Base-by-base conservation (phyloP, 139 green algal genomes). In the Chloropicon primus region DNA sequence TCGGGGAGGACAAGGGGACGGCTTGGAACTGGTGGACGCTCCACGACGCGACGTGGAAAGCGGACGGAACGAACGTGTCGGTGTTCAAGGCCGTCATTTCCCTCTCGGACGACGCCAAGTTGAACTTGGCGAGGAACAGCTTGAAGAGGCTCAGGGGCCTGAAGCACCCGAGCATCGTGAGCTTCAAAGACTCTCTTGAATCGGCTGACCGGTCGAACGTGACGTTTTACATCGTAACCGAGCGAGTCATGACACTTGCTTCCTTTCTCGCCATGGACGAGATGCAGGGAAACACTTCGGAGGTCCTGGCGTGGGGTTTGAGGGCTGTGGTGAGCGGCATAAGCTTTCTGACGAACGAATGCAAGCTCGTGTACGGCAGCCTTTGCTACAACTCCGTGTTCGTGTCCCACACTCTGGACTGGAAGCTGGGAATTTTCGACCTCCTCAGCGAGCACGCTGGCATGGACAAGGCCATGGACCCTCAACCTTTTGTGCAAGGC, bases 261-360 rank as follows among this genome's bases (percentile, higher is more conserved):
- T 5, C 41, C 41, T 62, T 62, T 62, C 17, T 62, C 10, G 41
- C 5, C 41, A 62, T 62, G 41, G 41, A 62, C 41, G 41, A 62
- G 17, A 62, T 62, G 41, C 41, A 17, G 10, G 41, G 41, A 17
- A 62, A 62, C 41, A 5, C 41, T 5, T 62, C 41, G 17, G 41
- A 62, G 41, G 41, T 62, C 10, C 17, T 62, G 41, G 41, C 41
- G 41, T 62, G 41, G 41, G 41, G 41, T 17, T 17, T 62, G 41
- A 62, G 41, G 41, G 41, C 41, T 62, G 41, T 62, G 10, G 41
- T 62, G 10, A 62, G 41, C 41, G 41, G 41, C 41, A 17, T 98
- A 5, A 92, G 88, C 76, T 99, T 99, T 83, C 85, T 99, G 1
- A 94, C 93, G 86, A 97, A 96, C 76, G 92, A 97, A 79, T 97